A percentile compares a stretch with the other conserved stretches of the same genome.
These are phyloP conservation scores for Chrysanthemum makinoi DNA, from an alignment of 129 eudicot species.

Conservation along the genomic window DNA sequence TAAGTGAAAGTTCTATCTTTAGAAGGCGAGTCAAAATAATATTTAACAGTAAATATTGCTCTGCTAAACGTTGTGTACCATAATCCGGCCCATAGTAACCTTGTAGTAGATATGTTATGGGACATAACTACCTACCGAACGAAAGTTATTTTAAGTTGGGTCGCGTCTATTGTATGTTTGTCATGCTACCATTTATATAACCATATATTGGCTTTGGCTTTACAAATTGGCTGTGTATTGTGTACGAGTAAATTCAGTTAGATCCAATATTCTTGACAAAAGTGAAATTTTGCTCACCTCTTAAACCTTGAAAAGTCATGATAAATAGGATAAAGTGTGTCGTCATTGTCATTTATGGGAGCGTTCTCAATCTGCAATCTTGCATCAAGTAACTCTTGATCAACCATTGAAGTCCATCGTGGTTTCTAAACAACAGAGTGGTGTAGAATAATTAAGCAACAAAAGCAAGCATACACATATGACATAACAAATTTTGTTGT, in stretches of 20 bases:
- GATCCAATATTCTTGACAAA: not conserved
- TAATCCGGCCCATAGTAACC: too few relatives aligned
- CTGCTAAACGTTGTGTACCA: too few relatives aligned
- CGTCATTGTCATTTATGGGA: constrained; percentile 25
- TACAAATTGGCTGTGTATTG: constrained; percentile 17
- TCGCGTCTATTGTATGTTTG: too few relatives aligned
- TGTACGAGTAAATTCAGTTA: not conserved
- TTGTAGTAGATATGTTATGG: too few relatives aligned
- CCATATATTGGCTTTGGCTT: too few relatives aligned
- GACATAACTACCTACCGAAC: too few relatives aligned
- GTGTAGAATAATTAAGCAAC: not conserved
- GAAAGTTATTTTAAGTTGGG: too few relatives aligned
- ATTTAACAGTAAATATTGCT: too few relatives aligned
- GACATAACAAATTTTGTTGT: not conserved
- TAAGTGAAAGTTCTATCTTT: too few relatives aligned
- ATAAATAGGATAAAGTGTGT: constrained; percentile 55
- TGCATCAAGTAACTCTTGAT: constrained; percentile 57
- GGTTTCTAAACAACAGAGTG: constrained; percentile 38
- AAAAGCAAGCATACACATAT: constrained; percentile 3
- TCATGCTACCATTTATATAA: too few relatives aligned
- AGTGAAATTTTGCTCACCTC: constrained; percentile 39
- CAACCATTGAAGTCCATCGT: constrained; percentile 53
- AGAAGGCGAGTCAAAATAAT: too few relatives aligned
- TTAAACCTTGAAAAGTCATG: constrained; percentile 60
- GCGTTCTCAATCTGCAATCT: constrained; percentile 53